These are phyloP conservation scores for Triangularia setosa DNA, from an alignment of 2,329 filamentous ascomycete species.

Conservation along the genomic window DNA sequence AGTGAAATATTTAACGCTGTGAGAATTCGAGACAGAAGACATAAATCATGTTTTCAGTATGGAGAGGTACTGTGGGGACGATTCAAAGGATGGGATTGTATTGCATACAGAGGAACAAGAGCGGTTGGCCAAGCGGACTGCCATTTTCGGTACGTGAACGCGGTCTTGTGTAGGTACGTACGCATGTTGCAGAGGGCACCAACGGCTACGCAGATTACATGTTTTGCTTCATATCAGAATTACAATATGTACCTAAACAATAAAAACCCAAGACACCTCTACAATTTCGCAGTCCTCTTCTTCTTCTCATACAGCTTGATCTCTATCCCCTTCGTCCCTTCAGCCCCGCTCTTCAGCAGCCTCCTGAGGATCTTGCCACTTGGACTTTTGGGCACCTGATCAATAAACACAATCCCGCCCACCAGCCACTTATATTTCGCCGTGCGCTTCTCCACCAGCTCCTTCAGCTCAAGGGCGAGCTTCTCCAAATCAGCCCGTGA, in stretches of 20 bases:
- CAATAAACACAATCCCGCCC: conserved; percentile 64
- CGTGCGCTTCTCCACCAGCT: conserved; percentile 56
- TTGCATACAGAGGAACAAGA: too few relatives aligned
- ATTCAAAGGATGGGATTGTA: too few relatives aligned
- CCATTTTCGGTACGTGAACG: too few relatives aligned
- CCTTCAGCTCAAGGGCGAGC: conserved; percentile 51
- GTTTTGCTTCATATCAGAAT: neutral
- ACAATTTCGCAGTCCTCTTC: conserved; percentile 42
- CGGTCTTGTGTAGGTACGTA: too few relatives aligned
- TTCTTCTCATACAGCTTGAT: conserved; percentile 47
- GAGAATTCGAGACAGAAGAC: too few relatives aligned
- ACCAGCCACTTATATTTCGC: conserved; percentile 62
- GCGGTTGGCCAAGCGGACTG: too few relatives aligned
- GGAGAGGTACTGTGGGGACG: too few relatives aligned
- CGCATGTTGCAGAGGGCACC: too few relatives aligned
- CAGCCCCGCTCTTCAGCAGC: conserved; percentile 35
- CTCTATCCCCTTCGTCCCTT: conserved; percentile 34
- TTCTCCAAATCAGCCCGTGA: conserved; percentile 35
- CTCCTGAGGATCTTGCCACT: conserved; percentile 44
- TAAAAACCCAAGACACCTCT: neutral
- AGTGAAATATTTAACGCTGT: too few relatives aligned
- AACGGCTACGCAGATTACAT: too few relatives aligned
- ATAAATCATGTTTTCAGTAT: too few relatives aligned
- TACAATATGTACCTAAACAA: neutral
- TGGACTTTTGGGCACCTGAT: conserved; percentile 66